These are phyloP conservation scores for Cucumis variabilis DNA, from an alignment of 331 rosid genomes.

Conservation along the genomic window DNA sequence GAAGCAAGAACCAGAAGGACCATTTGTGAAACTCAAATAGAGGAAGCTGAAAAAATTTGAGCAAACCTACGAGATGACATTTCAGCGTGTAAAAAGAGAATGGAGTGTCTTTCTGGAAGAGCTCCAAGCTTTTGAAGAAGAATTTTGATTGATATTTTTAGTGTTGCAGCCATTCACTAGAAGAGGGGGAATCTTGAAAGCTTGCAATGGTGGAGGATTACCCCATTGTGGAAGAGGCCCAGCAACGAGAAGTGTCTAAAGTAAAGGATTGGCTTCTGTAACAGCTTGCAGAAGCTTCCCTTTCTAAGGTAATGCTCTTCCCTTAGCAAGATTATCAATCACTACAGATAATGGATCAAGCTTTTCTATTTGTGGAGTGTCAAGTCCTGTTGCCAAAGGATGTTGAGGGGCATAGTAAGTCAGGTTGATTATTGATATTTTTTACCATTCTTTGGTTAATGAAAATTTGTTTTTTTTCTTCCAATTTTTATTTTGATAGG, in stretches of 20 bases:
- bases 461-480: too few relatives aligned
- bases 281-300: constrained; percentile 78
- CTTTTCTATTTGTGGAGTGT: constrained; percentile 27
- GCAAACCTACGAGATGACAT: constrained; percentile 37
- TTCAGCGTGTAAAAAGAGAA: constrained; percentile 30
- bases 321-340: constrained; percentile 55
- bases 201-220: constrained; percentile 75
- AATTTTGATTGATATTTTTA: constrained; percentile 28
- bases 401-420: background rate
- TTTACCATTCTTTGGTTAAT: too few relatives aligned
- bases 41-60: constrained; percentile 62
- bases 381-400: background rate
- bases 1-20: constrained; percentile 39
- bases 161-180: constrained; percentile 47
- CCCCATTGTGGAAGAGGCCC: constrained; percentile 91
- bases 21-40: constrained; percentile 55
- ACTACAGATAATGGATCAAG: constrained; percentile 48
- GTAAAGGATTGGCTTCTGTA: constrained; percentile 79
- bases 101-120: constrained; percentile 32
- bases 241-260: constrained; percentile 66
- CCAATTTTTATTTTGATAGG: too few relatives aligned
- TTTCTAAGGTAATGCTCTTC: constrained; percentile 66
- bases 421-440: too few relatives aligned
- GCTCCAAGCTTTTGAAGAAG: constrained; percentile 26
- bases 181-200: constrained; percentile 67